phyloP scores from a whole-genome alignment of 148 eudicot species.

The Rhododendron griersonianum region DNA sequence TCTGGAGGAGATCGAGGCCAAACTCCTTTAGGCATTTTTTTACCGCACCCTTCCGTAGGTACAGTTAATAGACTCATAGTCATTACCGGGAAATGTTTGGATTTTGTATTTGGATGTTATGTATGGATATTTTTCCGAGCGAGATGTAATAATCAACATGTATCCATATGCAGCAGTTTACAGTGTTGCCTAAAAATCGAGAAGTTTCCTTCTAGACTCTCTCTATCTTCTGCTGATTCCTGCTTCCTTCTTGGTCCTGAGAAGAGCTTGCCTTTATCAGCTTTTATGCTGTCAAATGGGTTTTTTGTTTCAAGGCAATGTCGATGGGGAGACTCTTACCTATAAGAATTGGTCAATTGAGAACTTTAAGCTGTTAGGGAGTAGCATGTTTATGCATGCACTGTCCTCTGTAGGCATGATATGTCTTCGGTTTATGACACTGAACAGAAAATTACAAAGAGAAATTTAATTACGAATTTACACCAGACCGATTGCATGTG shows the following conservation, averaged over 20 bases:
- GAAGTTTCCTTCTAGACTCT: background rate
- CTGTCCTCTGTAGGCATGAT: too few relatives aligned
- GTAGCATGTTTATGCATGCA: background rate
- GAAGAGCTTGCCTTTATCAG: too few relatives aligned
- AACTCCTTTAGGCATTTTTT: slow-evolving; percentile 30
- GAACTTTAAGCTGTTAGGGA: background rate
- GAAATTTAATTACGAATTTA: background rate
- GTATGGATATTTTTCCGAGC: background rate
- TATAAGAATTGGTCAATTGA: background rate
- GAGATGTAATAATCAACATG: background rate
- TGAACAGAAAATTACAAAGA: background rate
- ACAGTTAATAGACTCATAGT: too few relatives aligned
- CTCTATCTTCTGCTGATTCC: background rate
- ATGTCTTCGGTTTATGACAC: background rate
- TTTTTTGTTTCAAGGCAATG: background rate
- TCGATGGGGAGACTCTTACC: background rate
- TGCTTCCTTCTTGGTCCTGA: background rate
- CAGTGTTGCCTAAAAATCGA: background rate
- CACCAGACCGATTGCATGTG: background rate
- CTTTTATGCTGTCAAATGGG: background rate
- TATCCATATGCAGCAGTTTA: background rate
- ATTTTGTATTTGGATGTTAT: background rate
- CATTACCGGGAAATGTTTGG: background rate
- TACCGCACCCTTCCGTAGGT: background rate
- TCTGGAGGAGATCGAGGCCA: slow-evolving; percentile 93